Evolutionary conservation across 768 basidiomycete genomes (phyloP), one percentile per base, ranked within the genome.

Genomic region (Mycena albidolilacea): DNA sequence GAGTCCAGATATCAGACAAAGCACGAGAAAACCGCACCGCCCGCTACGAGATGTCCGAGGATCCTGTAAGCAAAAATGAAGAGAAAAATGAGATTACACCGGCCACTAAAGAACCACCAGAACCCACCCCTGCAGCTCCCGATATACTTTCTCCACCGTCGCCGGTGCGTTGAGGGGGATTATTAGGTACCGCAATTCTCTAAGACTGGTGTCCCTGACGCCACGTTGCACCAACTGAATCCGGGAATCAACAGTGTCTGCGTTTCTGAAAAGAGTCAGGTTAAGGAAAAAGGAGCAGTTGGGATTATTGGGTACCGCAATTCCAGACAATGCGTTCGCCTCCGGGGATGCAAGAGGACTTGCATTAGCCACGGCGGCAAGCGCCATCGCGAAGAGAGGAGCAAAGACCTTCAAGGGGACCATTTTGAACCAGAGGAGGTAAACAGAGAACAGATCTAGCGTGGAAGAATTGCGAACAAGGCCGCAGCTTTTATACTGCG

Each of bases 1-100:
- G 12, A n/a, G 9, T 41, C 19, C 15, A 19, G 52, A 52, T 17
- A 38, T 44, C 5, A 19, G 30, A 37, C 19, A 10, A n/a, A 44
- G 37, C 9, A 30, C 12, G 7, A 43, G 3, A 61, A 30, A 0
- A 8, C 7, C 70, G 41, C 23, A 78, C 77, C 77, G 19, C 77
- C 77, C 15, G 77, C 77, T 6, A 78, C 76, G 7, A 77, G 64
- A 64, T 73, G 35, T 9, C 78, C 77, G 37, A 75, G 57, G 44
- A 79, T 70, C 17, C 78, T 79, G 38, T 30, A 30, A 30, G 30
- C 30, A 30, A 43, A 23, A 54, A 30, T 17, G 1, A 44, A 17
- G 59, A 48, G 38, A 54, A 21, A 30, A 15, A 15, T 48, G 46
- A 14, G 46, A 12, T 15, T 48, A 48, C 15, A 46, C 46, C 14